A percentile compares a stretch with the other conserved stretches of the same genome.
These are phyloP conservation scores for Acidomyces sp. DNA, from an alignment of 495 filamentous ascomycete species.

Conservation along the genomic window DNA sequence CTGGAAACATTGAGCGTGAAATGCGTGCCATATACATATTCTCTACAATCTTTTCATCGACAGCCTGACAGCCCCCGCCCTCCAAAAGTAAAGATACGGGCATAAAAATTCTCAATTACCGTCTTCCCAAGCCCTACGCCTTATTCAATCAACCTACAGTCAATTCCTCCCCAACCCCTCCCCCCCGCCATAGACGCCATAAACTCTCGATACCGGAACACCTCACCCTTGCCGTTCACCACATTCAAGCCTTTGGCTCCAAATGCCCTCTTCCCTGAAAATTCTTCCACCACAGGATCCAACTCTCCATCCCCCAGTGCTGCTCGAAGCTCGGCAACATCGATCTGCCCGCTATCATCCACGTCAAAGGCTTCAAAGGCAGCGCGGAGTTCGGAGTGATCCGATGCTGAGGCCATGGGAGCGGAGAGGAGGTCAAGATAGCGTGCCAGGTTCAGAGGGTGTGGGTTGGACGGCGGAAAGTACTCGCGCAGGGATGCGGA, in stretches of 20 bases:
- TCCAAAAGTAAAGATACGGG: no score
- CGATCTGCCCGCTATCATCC: conserved; percentile 85
- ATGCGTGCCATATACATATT: no score
- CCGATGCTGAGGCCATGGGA: conserved; percentile 57
- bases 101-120: no score
- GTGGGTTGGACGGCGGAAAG: conserved; percentile 53
- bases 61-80: no score
- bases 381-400: conserved; percentile 61
- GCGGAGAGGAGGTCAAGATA: conserved; percentile 69
- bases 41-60: no score
- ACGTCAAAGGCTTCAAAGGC: conserved; percentile 93
- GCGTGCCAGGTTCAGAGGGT: conserved; percentile 49
- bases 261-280: conserved; percentile 70
- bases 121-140: no score
- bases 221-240: conserved; percentile 41
- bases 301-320: conserved; percentile 69
- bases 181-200: conserved; percentile 40
- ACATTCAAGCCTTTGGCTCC: conserved; percentile 22
- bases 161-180: conserved; percentile 2
- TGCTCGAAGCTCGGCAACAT: conserved; percentile 67
- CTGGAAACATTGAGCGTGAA: no score
- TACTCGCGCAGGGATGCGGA: conserved; percentile 52
- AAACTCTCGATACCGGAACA: conserved; percentile 70
- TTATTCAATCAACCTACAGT: no score
- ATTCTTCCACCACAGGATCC: conserved; percentile 69